Base-by-base conservation (phyloP, 1,139 yeast species). In the Pichia sp. region DNA sequence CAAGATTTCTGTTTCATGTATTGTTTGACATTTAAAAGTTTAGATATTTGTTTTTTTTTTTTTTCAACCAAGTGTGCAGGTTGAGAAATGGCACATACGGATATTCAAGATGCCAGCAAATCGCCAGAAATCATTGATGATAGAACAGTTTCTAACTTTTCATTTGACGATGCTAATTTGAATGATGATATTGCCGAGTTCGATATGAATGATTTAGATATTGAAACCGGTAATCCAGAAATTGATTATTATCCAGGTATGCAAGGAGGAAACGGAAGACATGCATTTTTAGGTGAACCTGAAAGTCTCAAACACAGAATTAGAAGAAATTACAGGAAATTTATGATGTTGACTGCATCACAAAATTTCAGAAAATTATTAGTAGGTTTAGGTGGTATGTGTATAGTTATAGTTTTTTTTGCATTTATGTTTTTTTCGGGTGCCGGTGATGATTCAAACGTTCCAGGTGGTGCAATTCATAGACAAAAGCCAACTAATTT, bases 171-270 rank as follows among this genome's bases (percentile, higher is more conserved):
- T 29, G 39, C 37, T 27, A 48, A 40, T 37, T 10, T 39, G 25
- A 9, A 33, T 4, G n/a, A 26, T 23, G 37, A 35, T 16, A 26
- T 26, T n/a, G 32, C 31, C 11, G 43, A 37, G 7, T 44, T 36
- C 11, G 28, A 47, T 37, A 38, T 39, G 22, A 42, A 40, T 26
- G 46, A 24, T 28, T 32, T 24, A 11, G 47, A 42, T 12, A 25
- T 23, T 20, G 39, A 39, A n/a, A 30, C 35, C 25, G 48, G 40
- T n/a, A 43, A 43, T 32, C 47, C 43, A 4, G 48, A 42, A 22
- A 31, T 47, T 5, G 46, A 50, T n/a, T 48, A 46, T 26, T 48
- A 50, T 42, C 49, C 53, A 6, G 46, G 45, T 23, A 23, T 32
- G 23, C 25, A n/a, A n/a, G n/a, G 27, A 16, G 28, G 30, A n/a